Base-by-base conservation (phyloP, 1,284 basidiomycete genomes). In the Ustilago tritici region DNA sequence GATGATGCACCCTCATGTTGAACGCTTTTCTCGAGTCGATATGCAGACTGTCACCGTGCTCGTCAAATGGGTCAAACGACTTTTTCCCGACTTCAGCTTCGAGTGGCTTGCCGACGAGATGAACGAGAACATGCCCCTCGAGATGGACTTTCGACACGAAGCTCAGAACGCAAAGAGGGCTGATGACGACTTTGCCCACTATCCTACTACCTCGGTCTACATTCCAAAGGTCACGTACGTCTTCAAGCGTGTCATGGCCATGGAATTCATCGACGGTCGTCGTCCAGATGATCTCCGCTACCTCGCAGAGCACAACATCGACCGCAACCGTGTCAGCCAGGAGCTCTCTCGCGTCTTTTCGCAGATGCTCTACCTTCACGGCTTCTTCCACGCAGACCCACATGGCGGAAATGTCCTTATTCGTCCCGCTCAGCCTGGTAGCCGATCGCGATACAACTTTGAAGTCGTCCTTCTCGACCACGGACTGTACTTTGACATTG, bases 291-390 rank as follows among this genome's bases (percentile, higher is more conserved):
- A 98, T 86, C 87, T 98, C 61, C 89, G 89, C 60, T 99, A 94
- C 85, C 89, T 99, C 9, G 92, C 93, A 40, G 87, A 91, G 52
- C 90, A 95, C 78, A 89, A 91, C 61, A 98, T 99, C 80, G 95
- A 99, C 87, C 90, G 96, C 61, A 99, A 98, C 83, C 92, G 92
- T 84, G 95, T 98, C 49, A 92, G 94, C 3, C 88, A 97, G 72
- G 95, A 98, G 87, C 82, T 88, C 9, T 84, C 85, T 2, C 76
- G 84, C 71, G 94, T 96, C 83, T 98, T 98, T 84, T 93, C 92
- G 56, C 92, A 92, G 83, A 99, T 99, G 97, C 94, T 99, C 23
- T 98, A 98, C 84, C 86, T 98, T 46, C 94, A 98, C 85, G 96
- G 96, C 41, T 95, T 84, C 77, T 86, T 82, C 63, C 82, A 81